A percentile compares a stretch with the other conserved stretches of the same genome.
These are phyloP conservation scores for Rhizophagus clarus DNA, from an alignment of 192 early-diverging fungal genomes.

Conservation along the genomic window DNA sequence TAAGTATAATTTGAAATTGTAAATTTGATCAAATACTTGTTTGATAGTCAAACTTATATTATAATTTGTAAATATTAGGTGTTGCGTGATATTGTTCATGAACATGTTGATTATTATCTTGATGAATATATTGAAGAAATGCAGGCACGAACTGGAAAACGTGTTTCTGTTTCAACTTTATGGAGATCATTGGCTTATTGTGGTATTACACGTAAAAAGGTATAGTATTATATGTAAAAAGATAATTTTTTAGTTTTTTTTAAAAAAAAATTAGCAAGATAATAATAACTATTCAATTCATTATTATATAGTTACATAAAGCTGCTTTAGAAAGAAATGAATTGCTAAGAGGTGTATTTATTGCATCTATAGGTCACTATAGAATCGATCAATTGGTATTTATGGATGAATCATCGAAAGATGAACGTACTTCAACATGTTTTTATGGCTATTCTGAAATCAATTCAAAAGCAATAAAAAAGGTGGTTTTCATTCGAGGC, in stretches of 20 bases:
- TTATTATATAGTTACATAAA: conserved; percentile 20
- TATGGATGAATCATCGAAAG: conserved; percentile 14
- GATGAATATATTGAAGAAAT: conserved; percentile 7
- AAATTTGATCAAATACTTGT: too few species aligned
- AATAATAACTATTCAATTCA: neutral
- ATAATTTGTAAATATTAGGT: neutral
- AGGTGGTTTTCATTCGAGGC: neutral
- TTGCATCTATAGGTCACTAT: neutral
- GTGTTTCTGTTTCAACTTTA: conserved; percentile 1
- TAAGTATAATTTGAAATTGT: too few species aligned
- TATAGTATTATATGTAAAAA: too few species aligned
- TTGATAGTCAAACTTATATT: too few species aligned
- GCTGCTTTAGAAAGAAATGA: neutral
- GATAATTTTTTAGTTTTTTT: neutral
- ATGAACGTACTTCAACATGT: neutral
- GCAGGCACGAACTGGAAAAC: neutral
- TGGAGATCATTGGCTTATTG: conserved; percentile 2
- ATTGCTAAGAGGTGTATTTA: neutral
- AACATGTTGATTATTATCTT: conserved; percentile 3
- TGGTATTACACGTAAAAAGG: conserved; percentile 22
- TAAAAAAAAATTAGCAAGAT: too few species aligned
- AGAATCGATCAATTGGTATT: neutral
- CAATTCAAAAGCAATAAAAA: conserved; percentile 3
- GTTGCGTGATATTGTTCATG: neutral
- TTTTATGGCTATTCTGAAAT: neutral